Percentiles rank a stretch among this genome's conserved stretches.
Evolutionary conservation across 2,329 filamentous ascomycete species (phyloP).

Genomic region (Hypoxylon sp.): DNA sequence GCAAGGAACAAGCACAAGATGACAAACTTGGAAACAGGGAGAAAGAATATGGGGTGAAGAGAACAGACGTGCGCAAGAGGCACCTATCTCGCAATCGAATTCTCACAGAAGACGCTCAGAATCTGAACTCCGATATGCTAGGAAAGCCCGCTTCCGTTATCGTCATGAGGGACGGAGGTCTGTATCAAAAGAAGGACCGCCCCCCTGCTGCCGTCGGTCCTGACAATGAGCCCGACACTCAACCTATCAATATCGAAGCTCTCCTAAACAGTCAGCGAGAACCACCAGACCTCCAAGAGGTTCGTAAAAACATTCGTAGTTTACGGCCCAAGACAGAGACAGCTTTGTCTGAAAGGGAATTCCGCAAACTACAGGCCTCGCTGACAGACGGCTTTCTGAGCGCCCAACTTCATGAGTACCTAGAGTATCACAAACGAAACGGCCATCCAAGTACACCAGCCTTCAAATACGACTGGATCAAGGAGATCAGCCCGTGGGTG

Average conservation of each 20-base stretch:
- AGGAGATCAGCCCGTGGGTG: slow-evolving; percentile 60
- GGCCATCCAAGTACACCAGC: neutral
- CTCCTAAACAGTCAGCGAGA: slow-evolving; percentile 51
- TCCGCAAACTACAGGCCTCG: slow-evolving; percentile 57
- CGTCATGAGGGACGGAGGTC: slow-evolving; percentile 60
- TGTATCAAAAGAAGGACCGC: slow-evolving; percentile 28
- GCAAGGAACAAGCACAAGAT: neutral
- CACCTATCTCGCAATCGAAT: slow-evolving; percentile 48
- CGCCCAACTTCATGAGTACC: slow-evolving; percentile 63
- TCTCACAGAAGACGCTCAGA: slow-evolving; percentile 44
- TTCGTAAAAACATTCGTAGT: slow-evolving; percentile 63
- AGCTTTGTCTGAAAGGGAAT: slow-evolving; percentile 59
- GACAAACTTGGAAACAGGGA: neutral
- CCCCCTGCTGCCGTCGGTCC: neutral
- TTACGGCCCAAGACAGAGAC: slow-evolving; percentile 61
- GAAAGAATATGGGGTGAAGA: slow-evolving; percentile 25
- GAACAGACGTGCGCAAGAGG: slow-evolving; percentile 36
- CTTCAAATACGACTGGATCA: slow-evolving; percentile 59
- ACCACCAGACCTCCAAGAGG: slow-evolving; percentile 55
- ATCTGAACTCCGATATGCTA: slow-evolving; percentile 55
- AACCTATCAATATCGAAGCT: slow-evolving; percentile 54
- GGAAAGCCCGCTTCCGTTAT: slow-evolving; percentile 62
- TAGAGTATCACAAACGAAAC: slow-evolving; percentile 43
- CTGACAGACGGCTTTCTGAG: slow-evolving; percentile 64
- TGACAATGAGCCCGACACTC: slow-evolving; percentile 35